Percentiles rank a stretch among this genome's conserved stretches.
phyloP scores from a whole-genome alignment of 225 moss, liverwort and hornwort species.

The Sphagnum contortum region DNA sequence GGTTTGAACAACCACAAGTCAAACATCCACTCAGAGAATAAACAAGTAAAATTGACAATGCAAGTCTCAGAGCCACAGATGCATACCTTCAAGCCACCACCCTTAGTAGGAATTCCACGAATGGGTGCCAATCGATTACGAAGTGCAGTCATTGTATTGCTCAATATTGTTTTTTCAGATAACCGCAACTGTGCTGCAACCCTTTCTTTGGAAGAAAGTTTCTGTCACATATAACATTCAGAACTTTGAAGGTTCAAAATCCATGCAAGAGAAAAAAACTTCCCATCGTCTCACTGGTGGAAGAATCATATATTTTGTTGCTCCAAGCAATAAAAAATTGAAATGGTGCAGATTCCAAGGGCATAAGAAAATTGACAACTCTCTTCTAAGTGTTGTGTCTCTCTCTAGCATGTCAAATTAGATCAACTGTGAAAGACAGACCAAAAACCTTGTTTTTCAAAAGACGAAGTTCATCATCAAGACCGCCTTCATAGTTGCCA shows the following conservation, averaged over 20 bases:
- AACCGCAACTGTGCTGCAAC: slow-evolving; percentile 79
- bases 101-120: slow-evolving; percentile 85
- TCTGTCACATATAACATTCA: slow-evolving; percentile 13
- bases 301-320: too few relatives aligned
- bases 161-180: slow-evolving; percentile 72
- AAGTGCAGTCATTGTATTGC: slow-evolving; percentile 81
- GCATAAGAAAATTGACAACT: too few relatives aligned
- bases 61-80: too few relatives aligned
- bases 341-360: too few relatives aligned
- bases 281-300: too few relatives aligned
- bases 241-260: neutral
- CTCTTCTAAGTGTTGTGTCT: too few relatives aligned
- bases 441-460: slow-evolving; percentile 63
- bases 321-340: too few relatives aligned
- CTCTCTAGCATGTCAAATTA: too few relatives aligned
- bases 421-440: too few relatives aligned
- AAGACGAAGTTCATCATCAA: slow-evolving; percentile 83
- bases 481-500: slow-evolving; percentile 63
- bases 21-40: neutral
- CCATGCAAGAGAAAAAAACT: neutral
- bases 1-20: too few relatives aligned
- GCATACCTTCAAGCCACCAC: slow-evolving; percentile 79
- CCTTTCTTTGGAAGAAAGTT: slow-evolving; percentile 51
- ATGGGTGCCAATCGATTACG: slow-evolving; percentile 88
- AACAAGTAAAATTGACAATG: neutral